A percentile compares a stretch with the other conserved stretches of the same genome.
These are phyloP conservation scores for Phytopythium mirpurense DNA, from an alignment of 352 stramenopile genomes.

Conservation along the genomic window DNA sequence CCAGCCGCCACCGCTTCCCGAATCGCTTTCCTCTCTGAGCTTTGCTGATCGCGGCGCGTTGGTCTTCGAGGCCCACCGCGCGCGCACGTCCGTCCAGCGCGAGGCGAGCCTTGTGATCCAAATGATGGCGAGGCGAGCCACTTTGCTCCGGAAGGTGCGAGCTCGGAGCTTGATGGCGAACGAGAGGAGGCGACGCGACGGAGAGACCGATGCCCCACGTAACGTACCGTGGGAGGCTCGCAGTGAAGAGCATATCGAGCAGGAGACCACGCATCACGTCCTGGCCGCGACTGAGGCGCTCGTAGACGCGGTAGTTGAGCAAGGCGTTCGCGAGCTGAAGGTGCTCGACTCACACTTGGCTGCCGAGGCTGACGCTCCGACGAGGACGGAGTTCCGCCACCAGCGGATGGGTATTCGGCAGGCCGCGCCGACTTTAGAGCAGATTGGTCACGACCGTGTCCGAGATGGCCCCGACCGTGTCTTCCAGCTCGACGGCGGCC, in stretches of 20 bases:
- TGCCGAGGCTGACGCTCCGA: not conserved
- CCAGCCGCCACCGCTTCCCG: conserved; percentile 11
- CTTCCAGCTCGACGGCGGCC: conserved; percentile 27
- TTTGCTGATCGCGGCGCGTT: conserved; percentile 33
- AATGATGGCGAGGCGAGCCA: conserved; percentile 10
- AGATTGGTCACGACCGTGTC: conserved; percentile 32
- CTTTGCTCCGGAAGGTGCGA: conserved; percentile 1
- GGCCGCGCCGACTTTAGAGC: not conserved
- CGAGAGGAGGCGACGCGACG: not conserved
- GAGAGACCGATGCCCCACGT: no score
- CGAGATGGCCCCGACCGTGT: conserved; percentile 29
- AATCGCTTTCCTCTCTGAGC: conserved; percentile 15
- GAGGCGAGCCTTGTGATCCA: conserved; percentile 29
- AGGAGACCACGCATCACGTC: not conserved
- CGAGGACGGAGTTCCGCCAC: conserved; percentile 4
- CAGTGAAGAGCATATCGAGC: not conserved
- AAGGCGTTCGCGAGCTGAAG: not conserved
- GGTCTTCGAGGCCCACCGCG: conserved; percentile 35
- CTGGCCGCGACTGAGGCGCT: not conserved
- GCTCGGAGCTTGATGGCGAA: conserved; percentile 12
- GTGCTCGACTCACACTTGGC: not conserved
- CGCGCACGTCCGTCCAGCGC: conserved; percentile 15
- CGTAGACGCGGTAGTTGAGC: conserved; percentile 2
- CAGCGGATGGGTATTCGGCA: not conserved
- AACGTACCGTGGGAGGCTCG: not conserved